Conservation (phyloP, 805 yeast species). For the Diddensiella caesifluorescens region DNA sequence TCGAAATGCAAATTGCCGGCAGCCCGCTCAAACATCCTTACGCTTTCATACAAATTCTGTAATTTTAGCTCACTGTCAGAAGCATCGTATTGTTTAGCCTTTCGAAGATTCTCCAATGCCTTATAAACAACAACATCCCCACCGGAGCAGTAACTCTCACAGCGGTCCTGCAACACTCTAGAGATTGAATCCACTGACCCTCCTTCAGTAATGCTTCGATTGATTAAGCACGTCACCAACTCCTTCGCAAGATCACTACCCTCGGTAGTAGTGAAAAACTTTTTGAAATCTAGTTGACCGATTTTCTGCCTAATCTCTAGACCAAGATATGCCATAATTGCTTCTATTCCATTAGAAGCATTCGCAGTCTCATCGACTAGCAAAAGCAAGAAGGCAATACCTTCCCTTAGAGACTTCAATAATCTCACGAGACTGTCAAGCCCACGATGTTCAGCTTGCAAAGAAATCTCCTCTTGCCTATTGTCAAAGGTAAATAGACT, state of each 20-base stretch:
- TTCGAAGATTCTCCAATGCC: conserved; percentile 85
- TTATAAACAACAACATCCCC: conserved; percentile 90
- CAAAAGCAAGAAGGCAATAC: conserved; percentile 79
- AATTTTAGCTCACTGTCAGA: conserved; percentile 64
- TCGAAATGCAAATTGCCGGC: conserved; percentile 73
- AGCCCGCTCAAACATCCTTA: conserved; percentile 69
- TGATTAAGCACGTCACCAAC: conserved; percentile 80
- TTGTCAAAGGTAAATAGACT: conserved; percentile 23
- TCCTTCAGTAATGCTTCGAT: conserved; percentile 84
- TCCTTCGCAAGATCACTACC: conserved; percentile 72
- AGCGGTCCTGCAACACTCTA: conserved; percentile 78
- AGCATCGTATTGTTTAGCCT: conserved; percentile 68
- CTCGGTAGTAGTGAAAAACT: conserved; percentile 65
- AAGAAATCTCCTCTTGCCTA: conserved; percentile 30
- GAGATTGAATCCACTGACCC: conserved; percentile 89
- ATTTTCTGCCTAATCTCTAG: conserved; percentile 64
- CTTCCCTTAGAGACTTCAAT: conserved; percentile 77
- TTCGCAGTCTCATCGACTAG: conserved; percentile 58
- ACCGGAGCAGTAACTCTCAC: conserved; percentile 92
- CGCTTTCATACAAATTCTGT: conserved; percentile 67
- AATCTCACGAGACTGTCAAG: conserved; percentile 71
- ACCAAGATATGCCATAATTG: conserved; percentile 64
- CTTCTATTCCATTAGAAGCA: conserved; percentile 47
- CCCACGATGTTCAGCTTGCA: conserved; percentile 87
- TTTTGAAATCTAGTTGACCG: conserved; percentile 61